phyloP scores from a whole-genome alignment of 139 green algal species.

The Choricystis sp. region DNA sequence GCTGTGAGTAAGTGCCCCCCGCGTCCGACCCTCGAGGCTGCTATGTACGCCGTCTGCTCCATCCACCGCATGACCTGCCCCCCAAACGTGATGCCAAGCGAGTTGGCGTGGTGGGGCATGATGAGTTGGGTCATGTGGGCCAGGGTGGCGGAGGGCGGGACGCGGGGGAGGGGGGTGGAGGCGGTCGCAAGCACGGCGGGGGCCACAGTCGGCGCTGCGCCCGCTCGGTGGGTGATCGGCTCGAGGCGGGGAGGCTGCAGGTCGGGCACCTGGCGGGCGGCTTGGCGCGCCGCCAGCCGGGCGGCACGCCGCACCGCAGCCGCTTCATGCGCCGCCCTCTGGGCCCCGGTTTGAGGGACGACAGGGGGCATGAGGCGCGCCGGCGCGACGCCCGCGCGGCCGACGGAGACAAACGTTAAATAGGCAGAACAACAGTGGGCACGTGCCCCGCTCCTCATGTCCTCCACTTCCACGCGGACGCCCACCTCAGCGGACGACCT shows the following conservation, averaged over 20 bases:
- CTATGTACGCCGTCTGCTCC: conserved; percentile 66
- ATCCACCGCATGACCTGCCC: conserved; percentile 54
- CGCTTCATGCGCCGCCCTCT: conserved; percentile 21
- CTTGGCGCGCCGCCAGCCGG: conserved; percentile 21
- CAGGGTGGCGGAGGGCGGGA: conserved; percentile 32
- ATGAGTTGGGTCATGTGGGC: conserved; percentile 64
- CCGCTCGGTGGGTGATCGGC: conserved; percentile 51
- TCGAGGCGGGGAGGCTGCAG: conserved; percentile 22
- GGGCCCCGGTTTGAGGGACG: conserved; percentile 11
- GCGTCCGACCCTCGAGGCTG: conserved; percentile 37
- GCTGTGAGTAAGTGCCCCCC: conserved; percentile 45
- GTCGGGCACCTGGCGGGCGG: conserved; percentile 1
- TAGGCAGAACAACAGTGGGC: conserved; percentile 67
- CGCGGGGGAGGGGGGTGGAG: background rate
- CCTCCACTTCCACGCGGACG: conserved; percentile 58
- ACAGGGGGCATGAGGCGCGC: conserved; percentile 21
- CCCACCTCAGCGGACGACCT: conserved; percentile 52
- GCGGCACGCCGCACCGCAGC: conserved; percentile 22
- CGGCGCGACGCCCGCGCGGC: background rate
- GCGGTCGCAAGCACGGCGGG: conserved; percentile 22
- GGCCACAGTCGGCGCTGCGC: conserved; percentile 38
- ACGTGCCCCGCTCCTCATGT: conserved; percentile 39
- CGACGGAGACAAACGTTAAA: conserved; percentile 57
- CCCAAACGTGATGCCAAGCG: conserved; percentile 63
- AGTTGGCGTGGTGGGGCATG: conserved; percentile 71